Evolutionary conservation across 1,139 yeast genomes (phyloP), one percentile per base, ranked within the genome.

Genomic region (Candida neerlandica): DNA sequence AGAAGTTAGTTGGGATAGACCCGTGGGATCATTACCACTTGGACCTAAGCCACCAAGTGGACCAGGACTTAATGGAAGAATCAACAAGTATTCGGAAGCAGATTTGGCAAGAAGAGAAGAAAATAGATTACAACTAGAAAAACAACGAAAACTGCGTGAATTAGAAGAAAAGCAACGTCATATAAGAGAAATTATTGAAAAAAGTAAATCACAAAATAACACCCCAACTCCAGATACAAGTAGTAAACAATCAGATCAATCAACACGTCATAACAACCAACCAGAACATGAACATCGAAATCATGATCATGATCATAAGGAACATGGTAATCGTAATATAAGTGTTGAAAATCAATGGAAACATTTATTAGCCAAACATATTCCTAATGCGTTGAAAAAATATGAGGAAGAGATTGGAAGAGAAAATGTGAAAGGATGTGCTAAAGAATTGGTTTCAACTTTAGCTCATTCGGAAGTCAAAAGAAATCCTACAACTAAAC

Each of bases 351-450:
- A 71, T 52, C 72, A 72, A 57, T 88, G 92, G 91, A 76, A 77
- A 18, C 74, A 69, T 44, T 66, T 78, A 30, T 82, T 94, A 65
- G 98, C 97, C 2, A 70, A 78, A 23, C 77, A 82, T 59, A 87
- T 94, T 16, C 97, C 98, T 3, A 91, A 91, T 60, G 68, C 87
- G 58, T 75, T 92, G 47, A 84, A 85, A 56, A 81, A 81, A 57
- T 84, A 86, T 63, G 86, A 83, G 55, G 64, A 72, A 2, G 83
- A 82, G 50, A 75, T 92, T 21, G 94, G 91, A 2, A 83, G 83
- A 53, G 96, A 88, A 4, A 78, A 83, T 50, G 65, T 90, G 47
- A 94, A 91, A 67, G 79, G 80, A 33, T 87, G 94, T 65, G 89
- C 97, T 1, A 80, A 84, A 55, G 97, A 91, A 46, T 80, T 90